These are phyloP conservation scores for Blastobotrys terrestris DNA, from an alignment of 805 yeast genomes.

Conservation along the genomic window DNA sequence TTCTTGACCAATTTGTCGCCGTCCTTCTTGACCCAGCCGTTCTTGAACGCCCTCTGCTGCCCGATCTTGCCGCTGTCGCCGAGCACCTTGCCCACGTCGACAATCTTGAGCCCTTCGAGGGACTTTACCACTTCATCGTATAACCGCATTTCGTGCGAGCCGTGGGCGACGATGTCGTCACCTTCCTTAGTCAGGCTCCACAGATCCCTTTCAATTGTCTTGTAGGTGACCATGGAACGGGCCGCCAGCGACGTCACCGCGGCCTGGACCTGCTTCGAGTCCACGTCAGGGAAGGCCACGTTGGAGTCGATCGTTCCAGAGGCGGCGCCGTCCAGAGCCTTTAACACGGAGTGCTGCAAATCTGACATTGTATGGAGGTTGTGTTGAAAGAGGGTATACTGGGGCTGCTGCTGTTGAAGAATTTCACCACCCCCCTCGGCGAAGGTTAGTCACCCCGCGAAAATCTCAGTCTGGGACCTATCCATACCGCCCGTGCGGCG, in stretches of 20 bases:
- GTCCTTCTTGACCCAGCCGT: slow-evolving; percentile 90
- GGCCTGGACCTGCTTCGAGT: slow-evolving; percentile 39
- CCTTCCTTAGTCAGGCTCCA: slow-evolving; percentile 82
- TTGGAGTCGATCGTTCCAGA: slow-evolving; percentile 63
- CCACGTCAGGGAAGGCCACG: slow-evolving; percentile 52
- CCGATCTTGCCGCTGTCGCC: slow-evolving; percentile 87
- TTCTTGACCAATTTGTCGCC: slow-evolving; percentile 69
- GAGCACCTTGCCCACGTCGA: slow-evolving; percentile 57
- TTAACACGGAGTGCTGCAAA: slow-evolving; percentile 40
- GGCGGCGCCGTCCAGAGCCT: slow-evolving; percentile 48
- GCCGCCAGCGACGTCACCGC: slow-evolving; percentile 83
- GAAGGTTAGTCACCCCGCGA: background rate
- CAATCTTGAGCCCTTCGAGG: slow-evolving; percentile 73
- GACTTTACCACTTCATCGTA: slow-evolving; percentile 63
- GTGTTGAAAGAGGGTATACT: background rate
- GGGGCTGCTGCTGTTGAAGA: too few species aligned
- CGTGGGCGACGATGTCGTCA: slow-evolving; percentile 63
- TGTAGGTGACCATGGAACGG: slow-evolving; percentile 69
- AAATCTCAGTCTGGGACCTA: background rate
- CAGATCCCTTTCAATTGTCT: slow-evolving; percentile 64
- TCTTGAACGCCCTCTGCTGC: slow-evolving; percentile 95
- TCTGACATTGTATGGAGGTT: slow-evolving; percentile 19
- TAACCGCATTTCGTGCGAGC: slow-evolving; percentile 86
- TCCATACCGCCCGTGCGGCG: too few species aligned
- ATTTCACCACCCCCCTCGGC: background rate